These are phyloP conservation scores for Pleurotus cornucopiae DNA, from an alignment of 768 basidiomycete genomes.

Conservation along the genomic window DNA sequence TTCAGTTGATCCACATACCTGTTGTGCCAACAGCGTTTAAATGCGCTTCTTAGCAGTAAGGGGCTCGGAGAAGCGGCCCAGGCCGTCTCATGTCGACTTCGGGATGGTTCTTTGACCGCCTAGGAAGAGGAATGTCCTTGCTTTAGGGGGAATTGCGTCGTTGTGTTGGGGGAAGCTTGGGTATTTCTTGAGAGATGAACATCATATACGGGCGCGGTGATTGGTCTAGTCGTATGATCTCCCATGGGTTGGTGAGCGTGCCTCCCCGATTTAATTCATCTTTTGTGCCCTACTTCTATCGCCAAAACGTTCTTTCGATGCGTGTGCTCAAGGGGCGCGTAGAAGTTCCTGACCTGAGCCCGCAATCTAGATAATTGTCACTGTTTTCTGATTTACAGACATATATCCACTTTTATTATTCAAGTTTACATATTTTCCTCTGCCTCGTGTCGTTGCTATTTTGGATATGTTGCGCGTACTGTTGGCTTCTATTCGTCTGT, in stretches of 20 bases:
- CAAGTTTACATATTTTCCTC: background rate
- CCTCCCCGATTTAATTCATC: constrained; percentile 3
- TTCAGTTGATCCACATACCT: too few species aligned
- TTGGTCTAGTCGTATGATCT: background rate
- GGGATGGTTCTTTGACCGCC: too few species aligned
- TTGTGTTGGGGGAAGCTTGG: too few species aligned
- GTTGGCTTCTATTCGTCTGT: background rate
- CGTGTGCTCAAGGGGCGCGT: background rate
- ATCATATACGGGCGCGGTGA: too few species aligned
- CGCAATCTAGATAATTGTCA: background rate
- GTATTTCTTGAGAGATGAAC: too few species aligned
- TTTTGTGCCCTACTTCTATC: constrained; percentile 3
- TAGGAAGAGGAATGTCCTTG: too few species aligned
- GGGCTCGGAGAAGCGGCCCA: too few species aligned
- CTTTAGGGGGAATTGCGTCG: too few species aligned
- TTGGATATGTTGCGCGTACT: background rate
- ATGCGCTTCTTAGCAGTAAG: too few species aligned
- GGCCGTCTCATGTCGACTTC: too few species aligned
- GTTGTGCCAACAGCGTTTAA: too few species aligned
- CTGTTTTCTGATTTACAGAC: constrained; percentile 5
- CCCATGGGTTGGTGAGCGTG: background rate
- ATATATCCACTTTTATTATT: background rate
- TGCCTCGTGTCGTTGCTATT: background rate
- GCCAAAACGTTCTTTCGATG: background rate
- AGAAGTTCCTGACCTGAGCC: constrained; percentile 1